A percentile compares a stretch with the other conserved stretches of the same genome.
Conservation (phyloP, 768 basidiomycete genomes). For the Russula abietina region DNA sequence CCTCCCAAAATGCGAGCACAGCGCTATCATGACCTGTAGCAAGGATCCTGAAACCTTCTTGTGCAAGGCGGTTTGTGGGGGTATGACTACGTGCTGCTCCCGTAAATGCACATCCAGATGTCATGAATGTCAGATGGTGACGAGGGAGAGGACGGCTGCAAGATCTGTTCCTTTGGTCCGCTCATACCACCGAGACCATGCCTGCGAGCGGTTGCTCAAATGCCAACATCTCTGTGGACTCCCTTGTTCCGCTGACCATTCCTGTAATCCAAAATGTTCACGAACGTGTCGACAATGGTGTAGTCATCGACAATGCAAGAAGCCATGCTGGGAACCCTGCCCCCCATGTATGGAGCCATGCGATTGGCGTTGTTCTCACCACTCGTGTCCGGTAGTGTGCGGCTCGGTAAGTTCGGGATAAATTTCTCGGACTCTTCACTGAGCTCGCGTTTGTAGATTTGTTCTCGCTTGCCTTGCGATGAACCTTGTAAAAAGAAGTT, state of each 20-base stretch:
- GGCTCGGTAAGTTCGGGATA: slow-evolving; percentile 31
- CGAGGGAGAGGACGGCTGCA: neutral
- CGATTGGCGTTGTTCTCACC: slow-evolving; percentile 33
- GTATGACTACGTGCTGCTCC: slow-evolving; percentile 29
- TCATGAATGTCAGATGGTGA: slow-evolving; percentile 28
- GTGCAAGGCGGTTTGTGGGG: slow-evolving; percentile 30
- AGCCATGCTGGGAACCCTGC: slow-evolving; percentile 32
- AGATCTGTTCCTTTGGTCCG: slow-evolving; percentile 10
- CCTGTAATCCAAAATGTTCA: slow-evolving; percentile 30
- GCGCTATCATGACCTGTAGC: slow-evolving; percentile 21
- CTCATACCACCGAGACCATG: slow-evolving; percentile 28
- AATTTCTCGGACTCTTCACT: neutral
- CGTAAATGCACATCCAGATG: slow-evolving; percentile 31
- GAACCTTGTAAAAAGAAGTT: slow-evolving; percentile 30
- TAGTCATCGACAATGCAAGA: slow-evolving; percentile 29
- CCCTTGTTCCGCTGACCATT: slow-evolving; percentile 29
- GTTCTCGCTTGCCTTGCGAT: slow-evolving; percentile 37
- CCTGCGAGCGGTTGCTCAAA: slow-evolving; percentile 31
- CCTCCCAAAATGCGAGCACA: slow-evolving; percentile 33
- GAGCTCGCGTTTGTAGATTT: slow-evolving; percentile 29
- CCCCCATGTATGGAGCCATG: slow-evolving; percentile 35
- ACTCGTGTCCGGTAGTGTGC: slow-evolving; percentile 33
- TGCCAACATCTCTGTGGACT: slow-evolving; percentile 33
- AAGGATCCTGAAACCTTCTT: slow-evolving; percentile 19
- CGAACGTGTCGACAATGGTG: slow-evolving; percentile 30